Conservation (phyloP, 176 grass and related monocot species). For the Eleusine indica region DNA sequence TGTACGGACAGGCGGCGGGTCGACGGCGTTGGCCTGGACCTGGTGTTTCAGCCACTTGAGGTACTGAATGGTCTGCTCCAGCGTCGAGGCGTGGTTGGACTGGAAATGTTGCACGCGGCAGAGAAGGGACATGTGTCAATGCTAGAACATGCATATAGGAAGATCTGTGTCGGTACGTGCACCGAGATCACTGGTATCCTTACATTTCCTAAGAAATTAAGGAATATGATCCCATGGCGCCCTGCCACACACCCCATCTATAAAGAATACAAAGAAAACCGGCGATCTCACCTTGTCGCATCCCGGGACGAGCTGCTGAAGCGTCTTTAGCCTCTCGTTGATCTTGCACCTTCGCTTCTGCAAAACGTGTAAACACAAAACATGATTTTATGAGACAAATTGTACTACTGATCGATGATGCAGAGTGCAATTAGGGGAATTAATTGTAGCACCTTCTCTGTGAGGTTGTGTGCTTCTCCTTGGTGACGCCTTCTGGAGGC, state of each 20-base stretch:
- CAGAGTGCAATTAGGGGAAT: background rate
- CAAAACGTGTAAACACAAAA: background rate
- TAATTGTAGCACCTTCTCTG: constrained; percentile 1
- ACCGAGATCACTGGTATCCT: background rate
- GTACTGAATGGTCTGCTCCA: constrained; percentile 11
- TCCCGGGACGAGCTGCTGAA: constrained; percentile 36
- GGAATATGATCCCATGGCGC: too few species aligned
- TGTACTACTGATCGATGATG: background rate
- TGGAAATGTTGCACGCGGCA: background rate
- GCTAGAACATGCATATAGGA: background rate
- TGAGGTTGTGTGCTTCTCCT: background rate
- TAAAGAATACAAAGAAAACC: too few species aligned
- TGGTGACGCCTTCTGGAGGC: background rate
- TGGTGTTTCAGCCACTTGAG: constrained; percentile 1
- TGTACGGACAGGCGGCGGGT: background rate
- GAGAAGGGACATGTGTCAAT: background rate
- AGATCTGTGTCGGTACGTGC: background rate
- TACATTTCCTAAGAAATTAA: too few species aligned
- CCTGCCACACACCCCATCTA: too few species aligned
- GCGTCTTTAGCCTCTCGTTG: constrained; percentile 22
- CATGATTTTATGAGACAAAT: background rate
- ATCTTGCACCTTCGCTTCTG: constrained; percentile 41
- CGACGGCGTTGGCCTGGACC: background rate
- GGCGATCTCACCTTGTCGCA: constrained; percentile 2
- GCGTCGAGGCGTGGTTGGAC: background rate